Evolutionary conservation across 1,284 basidiomycete species (phyloP).

Genomic region (Abortiporus biennis): DNA sequence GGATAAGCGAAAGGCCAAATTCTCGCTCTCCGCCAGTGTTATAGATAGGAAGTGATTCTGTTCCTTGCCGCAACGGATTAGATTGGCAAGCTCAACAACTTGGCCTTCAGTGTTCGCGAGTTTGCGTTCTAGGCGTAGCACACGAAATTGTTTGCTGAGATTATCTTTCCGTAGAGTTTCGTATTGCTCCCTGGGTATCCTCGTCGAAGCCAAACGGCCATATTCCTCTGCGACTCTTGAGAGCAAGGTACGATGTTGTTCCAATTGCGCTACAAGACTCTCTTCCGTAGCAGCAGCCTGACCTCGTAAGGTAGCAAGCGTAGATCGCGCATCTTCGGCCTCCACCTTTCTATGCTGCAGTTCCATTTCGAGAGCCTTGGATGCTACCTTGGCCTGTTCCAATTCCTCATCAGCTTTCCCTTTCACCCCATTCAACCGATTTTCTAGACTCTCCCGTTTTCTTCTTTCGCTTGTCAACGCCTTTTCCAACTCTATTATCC

Average conservation of each 20-base stretch:
- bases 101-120: conserved; percentile 63
- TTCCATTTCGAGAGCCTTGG: conserved; percentile 28
- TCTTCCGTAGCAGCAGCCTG: conserved; percentile 32
- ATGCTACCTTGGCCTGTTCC: conserved; percentile 27
- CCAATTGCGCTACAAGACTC: conserved; percentile 41
- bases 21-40: no score
- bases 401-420: conserved; percentile 37
- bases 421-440: conserved; percentile 36
- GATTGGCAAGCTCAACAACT: conserved; percentile 54
- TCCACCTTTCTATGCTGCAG: conserved; percentile 31
- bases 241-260: conserved; percentile 39
- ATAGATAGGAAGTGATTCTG: conserved; percentile 45
- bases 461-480: conserved; percentile 41
- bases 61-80: conserved; percentile 53
- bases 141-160: conserved; percentile 33
- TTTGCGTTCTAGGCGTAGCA: conserved; percentile 55
- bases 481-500: conserved; percentile 53
- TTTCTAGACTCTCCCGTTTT: conserved; percentile 40
- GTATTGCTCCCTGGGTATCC: conserved; percentile 36
- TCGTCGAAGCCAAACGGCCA: conserved; percentile 45
- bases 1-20: no score
- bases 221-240: conserved; percentile 50
- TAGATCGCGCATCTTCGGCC: conserved; percentile 24
- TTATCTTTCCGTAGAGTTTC: conserved; percentile 38
- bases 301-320: conserved; percentile 17